Evolutionary conservation across 176 grass and related monocot species (phyloP), one percentile per base, ranked within the genome.

Genomic region (Pharus latifolius): DNA sequence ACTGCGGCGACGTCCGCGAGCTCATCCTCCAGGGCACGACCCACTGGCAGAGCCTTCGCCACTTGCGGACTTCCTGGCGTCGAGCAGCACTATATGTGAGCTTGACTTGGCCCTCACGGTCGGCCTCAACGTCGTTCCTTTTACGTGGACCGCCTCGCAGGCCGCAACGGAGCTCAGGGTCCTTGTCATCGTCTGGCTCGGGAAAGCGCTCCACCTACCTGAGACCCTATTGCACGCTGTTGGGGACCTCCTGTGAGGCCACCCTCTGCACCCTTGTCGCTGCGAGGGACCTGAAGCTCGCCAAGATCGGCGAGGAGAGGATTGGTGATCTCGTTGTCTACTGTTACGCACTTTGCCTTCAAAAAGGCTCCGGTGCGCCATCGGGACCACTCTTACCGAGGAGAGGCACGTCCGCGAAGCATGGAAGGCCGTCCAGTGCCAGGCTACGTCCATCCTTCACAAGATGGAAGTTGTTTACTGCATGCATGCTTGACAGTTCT

Each of bases 1-100:
- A 51, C 53, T 11, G 53, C 70, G 3, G 82, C 82, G 80, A 88
- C 44, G 34, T 88, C 6, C 64, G 20, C 32, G 25, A 72, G n/a
- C 43, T 80, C 33, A 54, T 88, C 45, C 40, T 88, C 10, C 86
- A 80, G 0, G 71, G 80, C 6, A 32, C 84, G 31, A 88, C 86
- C 20, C 86, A 88, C 71, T 88, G 86, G 86, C 86, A 88, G 65
- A 88, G 86, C 76, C 86, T 72, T 2, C 82, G 69, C 24, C 82
- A 81, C 72, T 80, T 47, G 81, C 86, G 49, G 78, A 81, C 72
- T 89, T 84, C 58, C 80, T 55, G 56, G 81, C 76, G 17, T 75
- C 76, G 1, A 73, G 56, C 44, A 88, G 80, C 86, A 66, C 56
- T 0, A 65, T 34, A 27, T 80, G 80, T 3, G 72, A 72, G 19